Evolutionary conservation across 176 grass and related monocot species (phyloP), one percentile per base, ranked within the genome.

Genomic region (Musa troglodytarum): DNA sequence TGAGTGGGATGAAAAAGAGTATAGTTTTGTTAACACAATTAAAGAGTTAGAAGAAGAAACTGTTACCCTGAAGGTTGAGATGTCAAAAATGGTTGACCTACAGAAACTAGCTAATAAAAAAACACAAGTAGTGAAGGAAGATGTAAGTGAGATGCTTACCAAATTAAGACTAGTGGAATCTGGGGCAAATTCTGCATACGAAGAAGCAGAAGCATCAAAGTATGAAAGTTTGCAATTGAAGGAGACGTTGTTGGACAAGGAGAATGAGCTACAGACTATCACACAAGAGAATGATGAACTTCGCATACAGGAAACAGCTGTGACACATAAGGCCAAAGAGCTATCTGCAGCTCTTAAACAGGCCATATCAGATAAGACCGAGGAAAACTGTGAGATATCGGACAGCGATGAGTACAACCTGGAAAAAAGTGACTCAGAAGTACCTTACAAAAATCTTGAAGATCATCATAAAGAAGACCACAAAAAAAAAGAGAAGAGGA

Each of bases 1-100:
- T 50, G 87, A 86, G 19, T 84, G 85, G 89, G 77, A 81, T 65
- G 84, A 75, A 0, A 86, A 89, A 76, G 93, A 96, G 87, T 69
- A 77, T 13, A 76, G 74, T 66, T 88, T 85, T 25, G 59, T 69
- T 0, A 84, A 67, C 6, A 77, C 78, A n/a, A 79, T 86, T 28
- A 86, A 75, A 65, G 85, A 75, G 77, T 92, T 90, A 19, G 89
- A 90, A 6, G 85, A 90, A 66, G 85, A 71, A 70, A 34, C 82
- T 8, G 74, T n/a, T 66, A 79, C 74, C 14, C 9, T 92, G 29
- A 87, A 77, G 58, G 69, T 78, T 29, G 83, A 96, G 65, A 87
- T 89, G 82, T 57, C 82, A 54, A 89, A 68, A 63, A 63, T 82
- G 23, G 23, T 65, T 14, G 81, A 88, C 53, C 82, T 78, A 8